Evolutionary conservation across 805 yeast species (phyloP), one percentile per base, ranked within the genome.

Genomic region (Ogataea siamensis): DNA sequence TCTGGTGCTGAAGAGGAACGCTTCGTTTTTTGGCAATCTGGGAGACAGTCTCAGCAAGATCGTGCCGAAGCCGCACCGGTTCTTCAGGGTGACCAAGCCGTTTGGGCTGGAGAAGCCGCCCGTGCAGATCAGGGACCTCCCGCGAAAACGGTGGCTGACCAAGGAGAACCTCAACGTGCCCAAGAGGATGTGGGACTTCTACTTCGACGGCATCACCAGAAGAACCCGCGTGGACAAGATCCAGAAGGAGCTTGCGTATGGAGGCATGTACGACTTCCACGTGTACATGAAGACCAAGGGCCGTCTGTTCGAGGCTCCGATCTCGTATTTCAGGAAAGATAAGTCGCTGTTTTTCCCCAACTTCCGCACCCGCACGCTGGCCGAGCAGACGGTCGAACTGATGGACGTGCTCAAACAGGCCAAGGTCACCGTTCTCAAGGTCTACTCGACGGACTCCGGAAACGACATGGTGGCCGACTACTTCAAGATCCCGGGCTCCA

Each of bases 301-400:
- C 16, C 87, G 88, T 62, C 70, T 89, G 46, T 93, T 88, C 66
- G 66, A 73, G 12, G 76, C 96, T 0, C 98, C 98, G 1, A 68
- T 74, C n/a, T 76, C 88, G 1, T 82, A 75, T 50, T 89, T 91
- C 74, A 76, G 74, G 43, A 63, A 68, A 9, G 89, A 84, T 6
- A 82, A 74, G 53, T 71, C 97, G 0, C 63, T 78, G 32, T 93
- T 77, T 57, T 87, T 93, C 64, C 96, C 98, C 7, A 88, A 88
- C 54, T 67, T 91, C 42, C 57, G 63, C 17, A 91, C 81, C 0
- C 69, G 68, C 15, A 69, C 80, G 1, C 55, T 87, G 24, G 41
- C 51, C 3, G 70, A 68, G 11, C 42, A 53, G 12, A 54, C 51
- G 16, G 45, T 48, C 40, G 51, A 65, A 44, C 51, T 67, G 17